Evolutionary conservation across 2,329 filamentous ascomycete genomes (phyloP).

Genomic region (Alternaria brassicicola): DNA sequence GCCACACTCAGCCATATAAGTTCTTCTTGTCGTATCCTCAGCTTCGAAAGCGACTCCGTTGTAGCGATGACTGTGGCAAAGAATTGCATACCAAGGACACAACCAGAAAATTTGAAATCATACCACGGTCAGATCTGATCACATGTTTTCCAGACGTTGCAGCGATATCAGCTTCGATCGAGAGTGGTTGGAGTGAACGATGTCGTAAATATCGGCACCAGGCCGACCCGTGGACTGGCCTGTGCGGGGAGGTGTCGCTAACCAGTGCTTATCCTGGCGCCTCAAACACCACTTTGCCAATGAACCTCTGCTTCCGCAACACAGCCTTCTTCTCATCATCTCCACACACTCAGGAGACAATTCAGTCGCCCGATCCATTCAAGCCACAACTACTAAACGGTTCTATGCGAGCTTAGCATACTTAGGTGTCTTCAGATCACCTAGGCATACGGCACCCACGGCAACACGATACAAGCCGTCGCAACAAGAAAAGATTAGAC

Average conservation of each 20-base stretch:
- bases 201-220: not conserved
- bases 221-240: not conserved
- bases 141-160: not conserved
- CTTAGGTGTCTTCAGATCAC: too few species aligned
- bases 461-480: not conserved
- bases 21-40: not conserved
- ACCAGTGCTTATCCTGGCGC: conserved; percentile 5
- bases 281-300: not conserved
- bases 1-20: not conserved
- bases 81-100: not conserved
- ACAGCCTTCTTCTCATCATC: not conserved
- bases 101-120: not conserved
- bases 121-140: too few species aligned
- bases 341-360: not conserved
- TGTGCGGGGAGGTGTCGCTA: not conserved
- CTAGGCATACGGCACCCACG: not conserved
- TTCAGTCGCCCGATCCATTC: not conserved
- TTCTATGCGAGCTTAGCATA: not conserved
- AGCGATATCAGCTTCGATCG: not conserved
- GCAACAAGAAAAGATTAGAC: not conserved
- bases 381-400: not conserved
- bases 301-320: not conserved
- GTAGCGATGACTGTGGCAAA: not conserved
- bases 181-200: not conserved
- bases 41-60: not conserved